Evolutionary conservation across 768 basidiomycete genomes (phyloP).

Genomic region (Calocera viscosa): DNA sequence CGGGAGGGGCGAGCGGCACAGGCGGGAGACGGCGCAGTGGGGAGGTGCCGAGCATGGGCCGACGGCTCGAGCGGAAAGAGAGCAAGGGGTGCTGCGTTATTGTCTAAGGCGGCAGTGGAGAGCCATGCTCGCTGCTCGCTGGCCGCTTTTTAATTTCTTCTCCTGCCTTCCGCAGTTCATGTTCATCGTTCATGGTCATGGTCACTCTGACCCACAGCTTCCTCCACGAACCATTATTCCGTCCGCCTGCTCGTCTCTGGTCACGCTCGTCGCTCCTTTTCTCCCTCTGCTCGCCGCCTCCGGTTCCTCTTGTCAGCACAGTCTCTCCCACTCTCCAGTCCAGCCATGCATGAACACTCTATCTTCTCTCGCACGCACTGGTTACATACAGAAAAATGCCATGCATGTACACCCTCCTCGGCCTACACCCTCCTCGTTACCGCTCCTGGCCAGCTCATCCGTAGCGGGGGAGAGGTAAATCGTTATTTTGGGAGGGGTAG

Average conservation of each 20-base stretch:
- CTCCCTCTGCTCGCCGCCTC: not conserved
- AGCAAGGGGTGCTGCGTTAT: not conserved
- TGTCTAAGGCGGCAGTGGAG: not conserved
- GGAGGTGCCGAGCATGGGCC: constrained; percentile 1
- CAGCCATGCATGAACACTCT: not conserved
- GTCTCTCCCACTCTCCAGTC: not conserved
- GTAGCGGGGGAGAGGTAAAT: too few species aligned
- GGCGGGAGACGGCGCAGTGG: not conserved
- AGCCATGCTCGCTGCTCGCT: not conserved
- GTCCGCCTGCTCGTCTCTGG: not conserved
- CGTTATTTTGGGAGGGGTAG: too few species aligned
- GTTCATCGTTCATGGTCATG: not conserved
- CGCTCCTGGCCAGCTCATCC: too few species aligned
- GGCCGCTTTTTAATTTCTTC: not conserved
- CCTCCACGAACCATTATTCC: not conserved
- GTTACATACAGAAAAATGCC: not conserved
- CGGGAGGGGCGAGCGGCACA: constrained; percentile 5
- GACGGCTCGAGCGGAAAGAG: not conserved
- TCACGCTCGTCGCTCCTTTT: not conserved
- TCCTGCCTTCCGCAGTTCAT: not conserved
- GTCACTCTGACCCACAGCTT: not conserved
- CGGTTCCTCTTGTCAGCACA: not conserved
- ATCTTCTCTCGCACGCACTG: not conserved
- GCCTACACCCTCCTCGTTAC: not conserved
- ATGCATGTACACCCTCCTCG: not conserved